These are phyloP conservation scores for Nemania diffusa DNA, from an alignment of 2,329 filamentous ascomycete species.

Conservation along the genomic window DNA sequence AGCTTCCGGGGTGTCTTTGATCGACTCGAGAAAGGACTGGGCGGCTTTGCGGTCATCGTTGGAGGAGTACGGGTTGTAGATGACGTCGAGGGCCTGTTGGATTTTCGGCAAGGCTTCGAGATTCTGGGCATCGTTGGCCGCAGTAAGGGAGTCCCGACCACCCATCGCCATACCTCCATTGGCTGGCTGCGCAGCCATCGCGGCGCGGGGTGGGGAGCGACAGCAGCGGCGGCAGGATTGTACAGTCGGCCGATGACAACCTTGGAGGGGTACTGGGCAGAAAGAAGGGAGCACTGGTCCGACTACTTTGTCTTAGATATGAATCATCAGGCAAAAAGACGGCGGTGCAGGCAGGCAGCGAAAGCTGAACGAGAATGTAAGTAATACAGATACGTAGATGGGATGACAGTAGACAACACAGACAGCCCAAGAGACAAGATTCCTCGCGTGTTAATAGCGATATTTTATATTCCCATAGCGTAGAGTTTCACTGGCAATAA, in stretches of 20 bases:
- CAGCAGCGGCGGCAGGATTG: conserved; percentile 23
- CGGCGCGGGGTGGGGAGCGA: conserved; percentile 26
- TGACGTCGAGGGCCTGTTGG: conserved; percentile 84
- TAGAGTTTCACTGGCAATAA: neutral
- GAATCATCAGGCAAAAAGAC: conserved; percentile 42
- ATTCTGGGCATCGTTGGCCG: conserved; percentile 45
- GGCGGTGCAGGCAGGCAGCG: conserved; percentile 18
- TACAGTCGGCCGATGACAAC: conserved; percentile 41
- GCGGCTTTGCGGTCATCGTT: conserved; percentile 87
- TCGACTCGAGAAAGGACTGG: conserved; percentile 83
- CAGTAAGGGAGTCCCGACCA: conserved; percentile 51
- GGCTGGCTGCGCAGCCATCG: conserved; percentile 45
- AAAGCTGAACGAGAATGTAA: conserved; percentile 7
- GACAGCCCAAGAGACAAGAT: conserved; percentile 8
- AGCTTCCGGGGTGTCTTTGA: conserved; percentile 82
- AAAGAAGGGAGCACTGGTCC: conserved; percentile 38
- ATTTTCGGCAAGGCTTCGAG: conserved; percentile 72
- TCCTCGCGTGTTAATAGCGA: conserved; percentile 3
- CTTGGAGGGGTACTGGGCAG: conserved; percentile 42
- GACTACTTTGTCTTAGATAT: conserved; percentile 42
- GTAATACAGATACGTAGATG: neutral
- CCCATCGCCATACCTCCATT: conserved; percentile 47
- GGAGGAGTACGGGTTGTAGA: conserved; percentile 82
- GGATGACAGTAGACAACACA: neutral
- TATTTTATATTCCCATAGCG: conserved; percentile 26